Base-by-base conservation (phyloP, 2,329 filamentous ascomycete genomes). In the Ciborinia camelliae region DNA sequence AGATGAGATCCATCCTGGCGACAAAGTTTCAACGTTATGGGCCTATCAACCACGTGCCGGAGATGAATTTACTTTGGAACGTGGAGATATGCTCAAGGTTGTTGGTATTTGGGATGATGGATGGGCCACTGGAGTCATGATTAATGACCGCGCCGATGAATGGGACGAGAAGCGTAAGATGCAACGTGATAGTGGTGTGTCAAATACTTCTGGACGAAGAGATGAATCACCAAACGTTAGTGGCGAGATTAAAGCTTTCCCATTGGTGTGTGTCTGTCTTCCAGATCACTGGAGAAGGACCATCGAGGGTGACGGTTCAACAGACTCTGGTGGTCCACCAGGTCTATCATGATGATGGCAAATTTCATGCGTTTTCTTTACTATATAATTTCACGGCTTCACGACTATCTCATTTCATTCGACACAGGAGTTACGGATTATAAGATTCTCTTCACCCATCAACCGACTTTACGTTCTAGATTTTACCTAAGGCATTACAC, bases 21-120 rank as follows among this genome's bases (percentile, higher is more conserved):
- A 98, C 73, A 89, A 90, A 66, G 94, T 99, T 50, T 86, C 95
- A 18, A 91, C 92, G 2, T 84, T 99, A 18, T 99, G 95, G 95
- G 94, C 95, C 2, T 99, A 99, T 77, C 92, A 97, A 72, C 94
- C 95, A 41, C 90, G 95, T 41, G 95, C 95, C 5, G 86, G 88
- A 37, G 95, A 99, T 73, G 95, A 99, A 75, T 98, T 98, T 74
- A 83, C 91, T 47, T 82, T 99, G 45, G 95, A 98, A 73, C 87
- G 95, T 65, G 95, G 95, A 62, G 95, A 99, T 75, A 97, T 99
- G 93, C 84, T 99, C 73, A 98, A 97, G 79, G 89, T 99, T 18
- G 90, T 98, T 39, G 95, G 95, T 68, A 99, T 99, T 70, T 99
- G 95, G 95, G 95, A 99, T 73, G 95, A 99, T 76, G 95, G 95